Conservation (phyloP, 768 basidiomycete species). For the Amanita pallidorosea region DNA sequence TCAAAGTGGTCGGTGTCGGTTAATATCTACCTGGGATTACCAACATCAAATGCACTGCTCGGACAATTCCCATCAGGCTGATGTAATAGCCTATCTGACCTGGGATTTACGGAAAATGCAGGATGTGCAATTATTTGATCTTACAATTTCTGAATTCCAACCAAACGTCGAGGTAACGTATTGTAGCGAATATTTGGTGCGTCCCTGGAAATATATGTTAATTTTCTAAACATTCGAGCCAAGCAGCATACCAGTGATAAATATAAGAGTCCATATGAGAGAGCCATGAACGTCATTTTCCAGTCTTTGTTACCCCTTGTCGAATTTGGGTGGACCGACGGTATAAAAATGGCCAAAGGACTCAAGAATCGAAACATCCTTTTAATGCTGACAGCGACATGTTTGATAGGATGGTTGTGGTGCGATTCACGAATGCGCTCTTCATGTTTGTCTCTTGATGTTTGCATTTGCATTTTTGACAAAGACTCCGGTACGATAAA, state of each 20-base stretch:
- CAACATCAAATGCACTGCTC: slow-evolving; percentile 44
- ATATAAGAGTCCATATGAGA: slow-evolving; percentile 39
- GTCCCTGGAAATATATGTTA: slow-evolving; percentile 27
- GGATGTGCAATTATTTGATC: slow-evolving; percentile 9
- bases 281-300: slow-evolving; percentile 48
- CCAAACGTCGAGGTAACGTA: slow-evolving; percentile 51
- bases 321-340: slow-evolving; percentile 27
- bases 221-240: neutral
- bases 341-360: slow-evolving; percentile 60
- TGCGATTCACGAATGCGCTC: slow-evolving; percentile 17
- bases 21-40: slow-evolving; percentile 47
- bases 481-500: slow-evolving; percentile 74
- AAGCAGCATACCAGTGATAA: slow-evolving; percentile 30
- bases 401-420: slow-evolving; percentile 7
- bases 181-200: slow-evolving; percentile 49
- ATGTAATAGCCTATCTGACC: slow-evolving; percentile 66
- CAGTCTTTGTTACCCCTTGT: slow-evolving; percentile 43
- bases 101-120: neutral
- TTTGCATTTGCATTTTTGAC: slow-evolving; percentile 35
- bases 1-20: neutral
- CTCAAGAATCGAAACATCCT: slow-evolving; percentile 51
- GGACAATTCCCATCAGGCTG: slow-evolving; percentile 37
- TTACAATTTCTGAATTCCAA: slow-evolving; percentile 58
- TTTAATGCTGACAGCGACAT: slow-evolving; percentile 19
- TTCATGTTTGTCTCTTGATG: slow-evolving; percentile 23